Evolutionary conservation across 805 yeast species (phyloP), one percentile per base, ranked within the genome.

Genomic region (Clavispora santaluciae): DNA sequence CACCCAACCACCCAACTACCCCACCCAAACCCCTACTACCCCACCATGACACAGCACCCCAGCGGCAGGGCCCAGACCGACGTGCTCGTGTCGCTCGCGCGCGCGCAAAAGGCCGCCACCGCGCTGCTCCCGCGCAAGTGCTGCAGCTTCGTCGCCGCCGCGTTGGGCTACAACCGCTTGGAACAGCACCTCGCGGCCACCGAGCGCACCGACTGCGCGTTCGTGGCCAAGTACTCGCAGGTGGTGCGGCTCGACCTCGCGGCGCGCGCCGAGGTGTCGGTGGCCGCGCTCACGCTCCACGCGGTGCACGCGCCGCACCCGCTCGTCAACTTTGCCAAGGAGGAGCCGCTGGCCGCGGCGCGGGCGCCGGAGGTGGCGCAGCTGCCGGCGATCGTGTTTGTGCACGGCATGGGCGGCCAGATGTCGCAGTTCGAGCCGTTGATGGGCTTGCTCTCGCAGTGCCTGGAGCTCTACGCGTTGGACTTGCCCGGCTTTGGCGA

Each of bases 351-450:
- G 3, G 16, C 43, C 22, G 38, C 49, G n/a, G 61, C 54, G 22
- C 44, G 65, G 38, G 51, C 56, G 38, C 48, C 52, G 9, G 70
- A 72, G 42, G 60, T 78, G 28, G 59, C 69, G 18, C 66, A 66
- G 11, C 55, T 79, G 30, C 95, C 95, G 0, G 64, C 81, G 2
- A 60, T 84, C 5, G 61, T 87, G 2, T 76, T 88, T 42, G 56
- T 90, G 15, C 97, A 89, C 64, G 98, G 98, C 0, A 61, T 91
- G 16, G 98, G 97, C 1, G 98, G 98, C 2, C 91, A 82, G 51
- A 67, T 86, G 56, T 78, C 87, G 17, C 96, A 89, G 58, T 90
- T 90, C 58, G 93, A 86, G 53, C 80, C 83, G 1, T 63, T 86
- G 28, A 62, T 86, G 57, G 81, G 79, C 21, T 67, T 78, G 38